phyloP scores from a whole-genome alignment of 768 basidiomycete genomes.

The Mycena amicta region DNA sequence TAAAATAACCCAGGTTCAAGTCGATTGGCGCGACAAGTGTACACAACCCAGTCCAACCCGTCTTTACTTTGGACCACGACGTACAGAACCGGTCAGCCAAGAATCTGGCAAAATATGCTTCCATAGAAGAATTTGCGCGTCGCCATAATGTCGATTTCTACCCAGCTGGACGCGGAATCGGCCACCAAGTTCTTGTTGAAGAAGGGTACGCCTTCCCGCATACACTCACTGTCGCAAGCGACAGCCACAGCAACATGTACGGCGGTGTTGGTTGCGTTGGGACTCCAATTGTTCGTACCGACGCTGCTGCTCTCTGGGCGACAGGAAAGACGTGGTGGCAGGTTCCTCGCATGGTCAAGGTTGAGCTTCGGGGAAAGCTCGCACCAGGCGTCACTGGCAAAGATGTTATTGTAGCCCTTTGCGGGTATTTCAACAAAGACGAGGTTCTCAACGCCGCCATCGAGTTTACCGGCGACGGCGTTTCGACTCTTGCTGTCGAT shows the following conservation, averaged over 20 bases:
- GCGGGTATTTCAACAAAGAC: slow-evolving; percentile 93
- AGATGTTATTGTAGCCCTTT: slow-evolving; percentile 96
- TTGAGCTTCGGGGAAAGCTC: slow-evolving; percentile 82
- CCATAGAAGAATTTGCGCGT: slow-evolving; percentile 89
- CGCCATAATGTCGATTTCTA: slow-evolving; percentile 89
- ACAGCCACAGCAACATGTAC: slow-evolving; percentile 99
- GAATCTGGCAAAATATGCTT: slow-evolving; percentile 89
- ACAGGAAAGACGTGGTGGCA: slow-evolving; percentile 99
- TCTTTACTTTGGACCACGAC: slow-evolving; percentile 98
- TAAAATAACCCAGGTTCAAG: slow-evolving; percentile 66
- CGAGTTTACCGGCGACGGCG: slow-evolving; percentile 92
- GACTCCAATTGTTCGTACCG: slow-evolving; percentile 95
- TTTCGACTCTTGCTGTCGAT: slow-evolving; percentile 77
- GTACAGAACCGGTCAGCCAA: slow-evolving; percentile 93
- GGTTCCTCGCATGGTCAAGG: slow-evolving; percentile 94
- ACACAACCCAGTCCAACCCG: slow-evolving; percentile 78
- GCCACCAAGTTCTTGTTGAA: slow-evolving; percentile 96
- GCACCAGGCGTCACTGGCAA: slow-evolving; percentile 94
- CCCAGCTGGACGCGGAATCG: slow-evolving; percentile 96
- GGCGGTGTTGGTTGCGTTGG: slow-evolving; percentile 97
- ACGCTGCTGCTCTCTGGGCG: slow-evolving; percentile 95
- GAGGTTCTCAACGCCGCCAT: slow-evolving; percentile 96
- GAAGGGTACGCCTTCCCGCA: slow-evolving; percentile 98
- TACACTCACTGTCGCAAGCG: slow-evolving; percentile 93
- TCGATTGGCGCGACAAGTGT: slow-evolving; percentile 90